Base-by-base conservation (phyloP, 2,329 filamentous ascomycete genomes). In the Trichoderma lentiforme region DNA sequence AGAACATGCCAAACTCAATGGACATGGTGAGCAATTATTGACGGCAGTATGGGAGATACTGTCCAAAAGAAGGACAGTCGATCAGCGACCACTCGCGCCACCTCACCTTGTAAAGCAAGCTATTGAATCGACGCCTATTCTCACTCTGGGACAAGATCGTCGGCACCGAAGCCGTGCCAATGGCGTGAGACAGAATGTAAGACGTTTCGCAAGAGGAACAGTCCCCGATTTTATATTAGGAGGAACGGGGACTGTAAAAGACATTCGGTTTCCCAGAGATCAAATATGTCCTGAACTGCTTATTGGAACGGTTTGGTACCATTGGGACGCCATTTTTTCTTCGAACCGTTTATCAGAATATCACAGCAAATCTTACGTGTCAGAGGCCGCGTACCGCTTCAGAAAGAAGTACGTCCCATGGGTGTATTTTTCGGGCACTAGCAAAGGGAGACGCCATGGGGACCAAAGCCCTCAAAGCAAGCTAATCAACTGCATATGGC, bases 251-350 rank as follows among this genome's bases (percentile, higher is more conserved):
- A 11, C 30, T 3, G 4, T 60, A 18, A 60, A 24, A 62, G n/a
- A n/a, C 11, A 34, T 56, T 15, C 18, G 32, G 2, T 36, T 61
- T 3, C 14, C 0, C 3, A 1, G 3, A 3, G 0, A 5, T 15
- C 0, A 0, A n/a, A 3, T 2, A 1, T 15, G 0, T 6, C 58
- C 58, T 2, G n/a, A 24, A 3, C 6, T 62, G 8, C 15, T 24
- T 36, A 24, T 62, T 1, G 58, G 56, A n/a, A 32, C 18, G 2
- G n/a, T 1, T 15, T 39, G 58, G 58, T 62, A 36, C 32, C 0
- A 0, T 15, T 62, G 58, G 58, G 30, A 39, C 11, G n/a, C 12
- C 3, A 18, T 62, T 2, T 26, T 62, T 9, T 6, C 24, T 2
- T 36, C 58, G 1, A 15, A 36, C 3, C 12, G 28, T 15, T 15